These are phyloP conservation scores for Pseudogymnoascus sp. DNA, from an alignment of 2,329 filamentous ascomycete species.

Conservation along the genomic window DNA sequence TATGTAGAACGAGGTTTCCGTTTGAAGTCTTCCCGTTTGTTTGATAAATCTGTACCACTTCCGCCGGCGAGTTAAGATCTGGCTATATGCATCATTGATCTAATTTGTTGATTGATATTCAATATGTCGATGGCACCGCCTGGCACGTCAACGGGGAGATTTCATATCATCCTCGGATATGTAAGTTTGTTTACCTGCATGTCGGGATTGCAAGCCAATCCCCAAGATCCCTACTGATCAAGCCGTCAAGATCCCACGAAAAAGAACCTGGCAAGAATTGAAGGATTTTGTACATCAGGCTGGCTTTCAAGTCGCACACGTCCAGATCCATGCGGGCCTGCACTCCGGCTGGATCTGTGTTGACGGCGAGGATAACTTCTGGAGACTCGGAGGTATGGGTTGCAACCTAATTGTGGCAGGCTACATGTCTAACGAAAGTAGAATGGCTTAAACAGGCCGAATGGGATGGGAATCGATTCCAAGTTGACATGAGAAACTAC, in stretches of 20 bases:
- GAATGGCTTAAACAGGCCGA: slow-evolving; percentile 3
- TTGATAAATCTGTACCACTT: background rate
- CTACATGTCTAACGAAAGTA: background rate
- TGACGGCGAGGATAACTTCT: background rate
- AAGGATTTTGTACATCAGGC: slow-evolving; percentile 5
- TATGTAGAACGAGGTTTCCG: slow-evolving; percentile 1
- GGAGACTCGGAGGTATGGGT: background rate
- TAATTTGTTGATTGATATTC: slow-evolving; percentile 1
- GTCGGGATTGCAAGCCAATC: background rate
- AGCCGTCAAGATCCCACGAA: background rate
- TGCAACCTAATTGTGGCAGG: background rate
- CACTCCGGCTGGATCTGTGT: slow-evolving; percentile 4
- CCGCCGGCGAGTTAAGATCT: background rate
- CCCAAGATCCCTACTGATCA: background rate
- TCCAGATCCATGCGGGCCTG: slow-evolving; percentile 1
- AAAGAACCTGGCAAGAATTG: slow-evolving; percentile 4
- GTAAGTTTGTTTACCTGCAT: background rate
- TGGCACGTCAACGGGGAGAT: slow-evolving; percentile 7
- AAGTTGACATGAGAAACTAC: slow-evolving; percentile 3
- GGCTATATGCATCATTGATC: slow-evolving; percentile 4
- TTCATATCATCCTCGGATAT: slow-evolving; percentile 8
- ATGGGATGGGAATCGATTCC: background rate
- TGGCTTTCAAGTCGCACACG: slow-evolving; percentile 2
- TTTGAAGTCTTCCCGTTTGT: background rate
- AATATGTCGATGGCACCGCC: slow-evolving; percentile 7